phyloP scores from a whole-genome alignment of 164 flowering plant genomes.

The Aristolochia contorta region DNA sequence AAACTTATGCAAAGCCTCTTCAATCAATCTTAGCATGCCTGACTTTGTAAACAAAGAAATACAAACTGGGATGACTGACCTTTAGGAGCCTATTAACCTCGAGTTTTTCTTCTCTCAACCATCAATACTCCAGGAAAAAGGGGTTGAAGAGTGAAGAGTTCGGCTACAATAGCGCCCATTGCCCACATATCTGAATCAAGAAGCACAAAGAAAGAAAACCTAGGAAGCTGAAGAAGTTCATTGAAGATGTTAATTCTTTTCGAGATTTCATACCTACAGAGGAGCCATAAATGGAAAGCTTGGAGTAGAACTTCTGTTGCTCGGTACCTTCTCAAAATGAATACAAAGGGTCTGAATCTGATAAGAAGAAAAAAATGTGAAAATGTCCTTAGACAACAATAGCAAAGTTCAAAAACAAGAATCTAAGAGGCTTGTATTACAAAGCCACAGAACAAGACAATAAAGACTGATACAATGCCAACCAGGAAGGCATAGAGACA shows the following conservation, averaged over 20 bases:
- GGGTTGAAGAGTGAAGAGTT: conserved; percentile 76
- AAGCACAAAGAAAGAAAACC: neutral
- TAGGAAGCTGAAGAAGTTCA: neutral
- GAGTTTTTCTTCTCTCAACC: no score
- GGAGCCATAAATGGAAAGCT: conserved; percentile 57
- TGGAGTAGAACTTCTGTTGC: conserved; percentile 96
- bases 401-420: neutral
- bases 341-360: neutral
- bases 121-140: conserved; percentile 88
- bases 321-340: conserved; percentile 58
- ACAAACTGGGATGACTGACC: no score
- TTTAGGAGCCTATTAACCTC: no score
- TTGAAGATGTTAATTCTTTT: neutral
- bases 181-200: conserved; percentile 87
- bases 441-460: no score
- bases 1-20: no score
- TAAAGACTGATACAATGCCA: no score
- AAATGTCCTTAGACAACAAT: neutral
- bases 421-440: no score
- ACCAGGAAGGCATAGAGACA: no score
- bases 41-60: no score
- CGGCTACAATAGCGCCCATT: conserved; percentile 99
- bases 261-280: conserved; percentile 71
- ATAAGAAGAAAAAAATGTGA: neutral
- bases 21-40: no score